These are phyloP conservation scores for Mercurialis annua DNA, from an alignment of 345 rosid genomes.

Conservation along the genomic window DNA sequence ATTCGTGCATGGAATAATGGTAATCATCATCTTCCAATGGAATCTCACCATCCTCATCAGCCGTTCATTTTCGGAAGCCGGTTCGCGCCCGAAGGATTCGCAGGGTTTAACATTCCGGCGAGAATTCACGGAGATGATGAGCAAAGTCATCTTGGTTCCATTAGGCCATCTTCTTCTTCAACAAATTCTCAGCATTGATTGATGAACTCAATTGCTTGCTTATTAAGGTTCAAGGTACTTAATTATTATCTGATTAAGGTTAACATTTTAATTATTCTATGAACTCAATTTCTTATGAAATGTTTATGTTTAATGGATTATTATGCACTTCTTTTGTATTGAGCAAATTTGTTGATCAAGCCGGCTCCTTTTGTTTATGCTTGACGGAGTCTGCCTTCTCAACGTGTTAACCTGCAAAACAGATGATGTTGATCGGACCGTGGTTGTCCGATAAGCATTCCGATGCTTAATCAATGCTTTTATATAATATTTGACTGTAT, in stretches of 20 bases:
- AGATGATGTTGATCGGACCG: no score
- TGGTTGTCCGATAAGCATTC: no score
- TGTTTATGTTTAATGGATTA: not conserved
- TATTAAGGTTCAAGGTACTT: conserved; percentile 10
- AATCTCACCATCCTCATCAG: conserved; percentile 43
- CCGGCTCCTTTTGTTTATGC: not conserved
- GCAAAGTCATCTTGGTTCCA: conserved; percentile 34
- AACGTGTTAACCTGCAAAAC: no score
- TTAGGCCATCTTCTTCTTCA: conserved; percentile 52
- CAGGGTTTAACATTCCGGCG: conserved; percentile 45
- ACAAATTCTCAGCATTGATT: conserved; percentile 39
- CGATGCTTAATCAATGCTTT: no score
- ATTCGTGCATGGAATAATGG: conserved; percentile 59
- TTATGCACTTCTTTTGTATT: conserved; percentile 1
- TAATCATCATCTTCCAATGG: conserved; percentile 37
- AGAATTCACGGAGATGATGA: conserved; percentile 49
- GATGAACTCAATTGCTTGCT: conserved; percentile 1
- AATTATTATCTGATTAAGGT: not conserved
- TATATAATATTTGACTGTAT: no score
- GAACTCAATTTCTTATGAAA: not conserved
- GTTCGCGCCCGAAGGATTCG: conserved; percentile 52
- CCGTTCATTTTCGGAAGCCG: conserved; percentile 41
- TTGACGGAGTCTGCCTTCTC: no score
- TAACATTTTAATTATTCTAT: not conserved
- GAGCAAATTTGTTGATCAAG: not conserved